These are phyloP conservation scores for Plantago elongata DNA, from an alignment of 257 asterid genomes.

Conservation along the genomic window DNA sequence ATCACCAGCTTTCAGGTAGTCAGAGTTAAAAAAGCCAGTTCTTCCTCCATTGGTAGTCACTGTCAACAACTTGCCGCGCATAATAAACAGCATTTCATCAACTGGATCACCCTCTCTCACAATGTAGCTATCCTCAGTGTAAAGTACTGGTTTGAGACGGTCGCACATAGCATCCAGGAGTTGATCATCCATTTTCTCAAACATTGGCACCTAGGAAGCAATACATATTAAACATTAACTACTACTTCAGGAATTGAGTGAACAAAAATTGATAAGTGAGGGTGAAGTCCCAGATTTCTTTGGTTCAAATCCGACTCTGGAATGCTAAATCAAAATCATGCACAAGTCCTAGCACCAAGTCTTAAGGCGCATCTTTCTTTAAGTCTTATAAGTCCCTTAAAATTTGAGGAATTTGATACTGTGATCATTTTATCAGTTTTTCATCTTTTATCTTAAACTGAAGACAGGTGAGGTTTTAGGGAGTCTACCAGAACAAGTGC, in stretches of 20 bases:
- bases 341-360: too few species aligned
- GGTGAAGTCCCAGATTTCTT: too few species aligned
- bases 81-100: constrained; percentile 85
- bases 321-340: too few species aligned
- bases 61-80: constrained; percentile 77
- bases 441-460: too few species aligned
- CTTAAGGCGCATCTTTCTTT: too few species aligned
- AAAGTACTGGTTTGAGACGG: constrained; percentile 76
- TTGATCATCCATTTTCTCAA: constrained; percentile 95
- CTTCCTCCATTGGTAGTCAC: constrained; percentile 94
- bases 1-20: constrained; percentile 76
- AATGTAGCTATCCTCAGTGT: constrained; percentile 84
- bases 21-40: constrained; percentile 84
- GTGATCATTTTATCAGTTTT: too few species aligned
- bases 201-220: constrained; percentile 75
- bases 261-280: neutral
- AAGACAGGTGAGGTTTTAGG: too few species aligned
- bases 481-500: too few species aligned
- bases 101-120: constrained; percentile 97
- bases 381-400: too few species aligned
- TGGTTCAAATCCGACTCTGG: neutral
- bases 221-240: neutral
- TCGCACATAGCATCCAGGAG: constrained; percentile 87
- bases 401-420: too few species aligned
- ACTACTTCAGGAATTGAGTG: neutral